Percentiles rank a stretch among this genome's conserved stretches.
Evolutionary conservation across 805 yeast species (phyloP).

Genomic region (Spathaspora girioi): DNA sequence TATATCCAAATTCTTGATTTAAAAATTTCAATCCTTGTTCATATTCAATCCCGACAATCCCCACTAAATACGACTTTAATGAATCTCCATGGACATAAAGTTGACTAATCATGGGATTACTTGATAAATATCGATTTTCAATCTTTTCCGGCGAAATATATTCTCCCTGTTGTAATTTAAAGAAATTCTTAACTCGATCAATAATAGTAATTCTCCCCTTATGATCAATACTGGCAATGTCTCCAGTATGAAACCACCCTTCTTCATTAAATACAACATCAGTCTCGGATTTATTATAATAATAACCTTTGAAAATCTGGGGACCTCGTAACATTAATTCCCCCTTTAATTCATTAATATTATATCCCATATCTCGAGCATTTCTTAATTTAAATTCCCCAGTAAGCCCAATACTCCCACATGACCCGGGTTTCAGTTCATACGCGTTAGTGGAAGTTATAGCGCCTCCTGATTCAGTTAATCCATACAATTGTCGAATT

Average conservation of each 20-base stretch:
- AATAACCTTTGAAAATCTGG: conserved; percentile 55
- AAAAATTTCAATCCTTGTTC: conserved; percentile 18
- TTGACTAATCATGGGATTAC: conserved; percentile 46
- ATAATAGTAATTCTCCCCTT: conserved; percentile 54
- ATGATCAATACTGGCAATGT: conserved; percentile 51
- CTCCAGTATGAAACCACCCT: conserved; percentile 66
- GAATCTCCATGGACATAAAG: conserved; percentile 61
- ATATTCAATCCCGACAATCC: conserved; percentile 56
- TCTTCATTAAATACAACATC: conserved; percentile 48
- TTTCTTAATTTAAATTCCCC: conserved; percentile 18
- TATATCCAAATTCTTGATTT: conserved; percentile 12
- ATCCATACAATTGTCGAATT: conserved; percentile 31
- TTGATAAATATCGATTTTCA: conserved; percentile 55
- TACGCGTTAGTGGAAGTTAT: conserved; percentile 13
- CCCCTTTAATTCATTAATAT: conserved; percentile 12
- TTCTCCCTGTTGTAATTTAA: conserved; percentile 48
- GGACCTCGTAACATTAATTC: conserved; percentile 66
- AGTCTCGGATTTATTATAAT: conserved; percentile 55
- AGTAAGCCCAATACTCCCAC: conserved; percentile 18
- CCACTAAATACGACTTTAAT: conserved; percentile 51
- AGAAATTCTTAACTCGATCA: conserved; percentile 74
- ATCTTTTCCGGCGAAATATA: conserved; percentile 71
- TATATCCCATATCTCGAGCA: conserved; percentile 17
- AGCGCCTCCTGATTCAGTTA: conserved; percentile 26
- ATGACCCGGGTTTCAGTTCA: conserved; percentile 22